These are phyloP conservation scores for Candida sp. DNA, from an alignment of 1,139 yeast species.

Conservation along the genomic window DNA sequence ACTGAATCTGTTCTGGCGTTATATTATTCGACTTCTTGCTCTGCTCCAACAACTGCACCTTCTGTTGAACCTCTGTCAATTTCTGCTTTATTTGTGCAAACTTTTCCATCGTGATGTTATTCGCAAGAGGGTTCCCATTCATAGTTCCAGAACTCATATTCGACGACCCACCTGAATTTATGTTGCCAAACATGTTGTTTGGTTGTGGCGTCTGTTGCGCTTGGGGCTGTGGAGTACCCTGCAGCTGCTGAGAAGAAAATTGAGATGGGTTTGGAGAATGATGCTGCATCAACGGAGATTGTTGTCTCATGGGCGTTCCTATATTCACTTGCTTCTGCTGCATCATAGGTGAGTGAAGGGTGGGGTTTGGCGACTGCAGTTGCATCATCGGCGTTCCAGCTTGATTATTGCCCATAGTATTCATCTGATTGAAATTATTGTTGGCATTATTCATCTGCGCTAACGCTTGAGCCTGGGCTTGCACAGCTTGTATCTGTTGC, in stretches of 20 bases:
- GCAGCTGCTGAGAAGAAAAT: conserved; percentile 1
- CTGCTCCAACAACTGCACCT: conserved; percentile 33
- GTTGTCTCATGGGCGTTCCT: conserved; percentile 10
- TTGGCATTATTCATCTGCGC: conserved; percentile 10
- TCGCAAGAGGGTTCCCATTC: conserved; percentile 5
- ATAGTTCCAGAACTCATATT: conserved; percentile 13
- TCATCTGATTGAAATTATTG: background rate
- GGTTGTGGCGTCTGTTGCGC: conserved; percentile 5
- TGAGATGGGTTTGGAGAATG: conserved; percentile 13
- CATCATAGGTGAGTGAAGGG: conserved; percentile 14
- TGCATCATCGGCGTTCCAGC: conserved; percentile 12
- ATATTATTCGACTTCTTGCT: conserved; percentile 27
- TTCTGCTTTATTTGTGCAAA: conserved; percentile 45
- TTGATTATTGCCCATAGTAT: conserved; percentile 1
- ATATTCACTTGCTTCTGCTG: conserved; percentile 10
- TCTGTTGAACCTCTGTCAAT: conserved; percentile 48
- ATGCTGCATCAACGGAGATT: conserved; percentile 13
- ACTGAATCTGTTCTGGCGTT: conserved; percentile 30
- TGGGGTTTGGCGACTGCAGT: conserved; percentile 12
- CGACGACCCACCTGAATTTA: conserved; percentile 9
- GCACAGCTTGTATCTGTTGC: conserved; percentile 13
- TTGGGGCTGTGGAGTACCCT: conserved; percentile 5
- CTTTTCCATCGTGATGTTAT: conserved; percentile 42
- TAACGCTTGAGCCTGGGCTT: conserved; percentile 15
- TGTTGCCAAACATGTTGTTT: conserved; percentile 7